Evolutionary conservation across 1,139 yeast species (phyloP).

Genomic region (Hyphopichia wangnamkhiaoensis): DNA sequence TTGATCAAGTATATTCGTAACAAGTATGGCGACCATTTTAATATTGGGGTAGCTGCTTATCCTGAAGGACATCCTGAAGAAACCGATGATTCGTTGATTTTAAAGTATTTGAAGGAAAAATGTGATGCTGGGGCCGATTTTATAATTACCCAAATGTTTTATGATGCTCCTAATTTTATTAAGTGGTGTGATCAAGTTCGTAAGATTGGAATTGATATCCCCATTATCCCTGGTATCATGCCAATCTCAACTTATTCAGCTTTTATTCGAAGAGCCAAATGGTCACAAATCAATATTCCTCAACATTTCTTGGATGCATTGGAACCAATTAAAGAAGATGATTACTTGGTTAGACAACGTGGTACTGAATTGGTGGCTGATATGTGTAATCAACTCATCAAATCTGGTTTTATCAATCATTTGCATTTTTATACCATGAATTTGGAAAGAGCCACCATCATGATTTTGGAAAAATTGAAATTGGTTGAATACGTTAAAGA

Average conservation of each 20-base stretch:
- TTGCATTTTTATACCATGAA: constrained; percentile 97
- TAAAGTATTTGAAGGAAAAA: constrained; percentile 76
- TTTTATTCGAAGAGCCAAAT: constrained; percentile 86
- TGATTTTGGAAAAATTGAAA: constrained; percentile 77
- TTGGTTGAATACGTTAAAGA: constrained; percentile 50
- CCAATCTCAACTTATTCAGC: constrained; percentile 94
- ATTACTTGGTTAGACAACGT: constrained; percentile 78
- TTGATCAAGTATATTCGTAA: constrained; percentile 54
- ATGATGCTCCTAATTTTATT: constrained; percentile 84
- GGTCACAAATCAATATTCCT: constrained; percentile 89
- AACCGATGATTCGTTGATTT: constrained; percentile 52
- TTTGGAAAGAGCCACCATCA: constrained; percentile 83
- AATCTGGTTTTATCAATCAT: constrained; percentile 76
- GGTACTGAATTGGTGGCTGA: constrained; percentile 84
- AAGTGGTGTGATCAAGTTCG: constrained; percentile 77
- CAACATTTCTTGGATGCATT: constrained; percentile 66
- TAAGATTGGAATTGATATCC: constrained; percentile 74
- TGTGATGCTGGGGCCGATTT: constrained; percentile 93
- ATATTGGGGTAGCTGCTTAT: constrained; percentile 75
- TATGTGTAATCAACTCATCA: constrained; percentile 74
- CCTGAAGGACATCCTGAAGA: constrained; percentile 87
- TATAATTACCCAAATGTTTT: constrained; percentile 89
- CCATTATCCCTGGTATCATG: constrained; percentile 97
- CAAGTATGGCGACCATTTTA: constrained; percentile 63
- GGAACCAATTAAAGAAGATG: constrained; percentile 89